Percentiles rank a stretch among this genome's conserved stretches.
phyloP scores from a whole-genome alignment of 1,284 basidiomycete genomes.

The Tilletia setariae region DNA sequence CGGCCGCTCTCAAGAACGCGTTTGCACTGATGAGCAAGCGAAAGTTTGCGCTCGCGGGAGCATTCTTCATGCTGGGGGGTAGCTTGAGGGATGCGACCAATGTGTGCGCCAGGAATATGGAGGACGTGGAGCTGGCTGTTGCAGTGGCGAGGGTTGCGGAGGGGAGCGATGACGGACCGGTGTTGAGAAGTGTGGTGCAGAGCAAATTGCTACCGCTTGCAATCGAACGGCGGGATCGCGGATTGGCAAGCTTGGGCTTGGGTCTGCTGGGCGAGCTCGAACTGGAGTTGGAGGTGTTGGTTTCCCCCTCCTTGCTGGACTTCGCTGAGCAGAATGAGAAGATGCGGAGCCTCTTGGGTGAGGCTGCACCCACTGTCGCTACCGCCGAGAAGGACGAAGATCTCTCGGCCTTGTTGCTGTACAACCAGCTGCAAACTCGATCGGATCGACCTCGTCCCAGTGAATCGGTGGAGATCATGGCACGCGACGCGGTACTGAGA shows the following conservation, averaged over 20 bases:
- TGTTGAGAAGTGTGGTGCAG: slow-evolving; percentile 69
- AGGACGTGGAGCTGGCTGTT: slow-evolving; percentile 84
- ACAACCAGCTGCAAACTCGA: slow-evolving; percentile 3
- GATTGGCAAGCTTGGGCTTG: slow-evolving; percentile 95
- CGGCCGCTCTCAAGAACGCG: slow-evolving; percentile 93
- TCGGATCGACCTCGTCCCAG: background rate
- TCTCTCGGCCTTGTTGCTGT: slow-evolving; percentile 8
- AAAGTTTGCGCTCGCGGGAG: slow-evolving; percentile 68
- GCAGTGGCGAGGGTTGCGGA: slow-evolving; percentile 80
- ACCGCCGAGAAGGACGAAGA: background rate
- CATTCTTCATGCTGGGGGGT: slow-evolving; percentile 90
- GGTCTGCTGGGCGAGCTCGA: slow-evolving; percentile 83
- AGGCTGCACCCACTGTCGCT: slow-evolving; percentile 35
- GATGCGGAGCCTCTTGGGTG: background rate
- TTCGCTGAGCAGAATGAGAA: background rate
- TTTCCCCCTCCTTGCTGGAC: slow-evolving; percentile 59
- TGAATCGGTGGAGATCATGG: background rate
- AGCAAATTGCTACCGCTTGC: slow-evolving; percentile 76
- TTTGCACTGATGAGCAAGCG: slow-evolving; percentile 73
- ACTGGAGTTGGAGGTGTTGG: slow-evolving; percentile 74
- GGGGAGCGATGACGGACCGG: slow-evolving; percentile 70
- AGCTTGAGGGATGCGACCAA: slow-evolving; percentile 85
- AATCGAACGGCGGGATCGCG: slow-evolving; percentile 80
- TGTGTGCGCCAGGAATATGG: slow-evolving; percentile 80
- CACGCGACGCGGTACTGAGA: background rate